Conservation (phyloP, 129 eudicot species). For the Gnaphalium uliginosum region DNA sequence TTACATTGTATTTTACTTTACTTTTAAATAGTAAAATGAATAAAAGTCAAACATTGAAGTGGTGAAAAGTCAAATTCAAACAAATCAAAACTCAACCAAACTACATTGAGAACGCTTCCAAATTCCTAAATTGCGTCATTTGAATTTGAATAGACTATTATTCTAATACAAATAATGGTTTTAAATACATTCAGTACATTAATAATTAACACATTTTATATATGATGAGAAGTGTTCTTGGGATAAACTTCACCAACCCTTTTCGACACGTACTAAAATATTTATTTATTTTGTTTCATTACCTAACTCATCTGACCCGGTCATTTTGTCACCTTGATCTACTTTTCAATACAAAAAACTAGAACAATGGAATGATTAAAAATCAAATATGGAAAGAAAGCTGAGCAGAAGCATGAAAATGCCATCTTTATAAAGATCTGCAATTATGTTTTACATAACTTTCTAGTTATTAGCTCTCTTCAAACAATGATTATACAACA, state of each 20-base stretch:
- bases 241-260: background rate
- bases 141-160: background rate
- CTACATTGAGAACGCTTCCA: background rate
- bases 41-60: background rate
- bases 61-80: background rate
- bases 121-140: background rate
- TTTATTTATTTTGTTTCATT: background rate
- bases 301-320: background rate
- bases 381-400: too few species aligned
- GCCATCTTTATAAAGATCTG: too few species aligned
- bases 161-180: too few species aligned
- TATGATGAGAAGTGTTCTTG: background rate
- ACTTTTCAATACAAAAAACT: background rate
- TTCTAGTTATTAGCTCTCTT: conserved; percentile 8
- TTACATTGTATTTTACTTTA: too few species aligned
- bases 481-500: background rate
- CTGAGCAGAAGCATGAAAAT: too few species aligned
- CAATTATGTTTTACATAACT: background rate
- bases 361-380: too few species aligned
- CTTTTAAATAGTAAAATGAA: background rate
- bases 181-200: background rate
- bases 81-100: background rate
- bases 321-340: background rate
- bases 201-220: background rate
- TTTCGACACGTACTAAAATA: background rate